Percentiles rank a stretch among this genome's conserved stretches.
phyloP scores from a whole-genome alignment of 805 yeast species.

The Naumovozyma baii region DNA sequence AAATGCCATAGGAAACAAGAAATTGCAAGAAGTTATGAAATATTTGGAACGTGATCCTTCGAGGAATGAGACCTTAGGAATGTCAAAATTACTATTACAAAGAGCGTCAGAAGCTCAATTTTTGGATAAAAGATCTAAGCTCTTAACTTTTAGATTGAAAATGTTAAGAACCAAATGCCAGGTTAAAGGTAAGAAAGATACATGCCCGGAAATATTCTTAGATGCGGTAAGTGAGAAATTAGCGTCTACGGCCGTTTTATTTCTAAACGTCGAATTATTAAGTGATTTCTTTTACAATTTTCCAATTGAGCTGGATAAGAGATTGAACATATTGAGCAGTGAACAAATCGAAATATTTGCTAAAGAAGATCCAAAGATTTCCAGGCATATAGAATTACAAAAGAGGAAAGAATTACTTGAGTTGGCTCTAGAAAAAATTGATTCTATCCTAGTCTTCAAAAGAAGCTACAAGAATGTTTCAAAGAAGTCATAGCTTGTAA shows the following conservation, averaged over 20 bases:
- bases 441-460: slow-evolving; percentile 37
- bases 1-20: slow-evolving; percentile 71
- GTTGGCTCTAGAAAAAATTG: slow-evolving; percentile 75
- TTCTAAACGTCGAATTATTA: slow-evolving; percentile 83
- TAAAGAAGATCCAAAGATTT: slow-evolving; percentile 85
- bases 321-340: slow-evolving; percentile 49
- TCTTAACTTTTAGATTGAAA: slow-evolving; percentile 66
- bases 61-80: slow-evolving; percentile 66
- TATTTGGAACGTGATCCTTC: slow-evolving; percentile 40
- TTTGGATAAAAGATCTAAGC: slow-evolving; percentile 58
- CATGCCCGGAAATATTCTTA: slow-evolving; percentile 89
- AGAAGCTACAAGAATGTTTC: slow-evolving; percentile 25
- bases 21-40: slow-evolving; percentile 71
- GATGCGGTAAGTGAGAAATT: slow-evolving; percentile 88
- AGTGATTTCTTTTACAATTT: slow-evolving; percentile 94
- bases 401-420: slow-evolving; percentile 84
- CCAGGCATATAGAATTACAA: slow-evolving; percentile 85
- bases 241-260: slow-evolving; percentile 86
- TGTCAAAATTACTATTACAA: slow-evolving; percentile 61
- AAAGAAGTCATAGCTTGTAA: slow-evolving; percentile 3
- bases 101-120: slow-evolving; percentile 82
- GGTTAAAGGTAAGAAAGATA: slow-evolving; percentile 68
- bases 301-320: slow-evolving; percentile 83
- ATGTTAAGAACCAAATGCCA: slow-evolving; percentile 69
- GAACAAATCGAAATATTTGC: slow-evolving; percentile 87